Percentiles rank a stretch among this genome's conserved stretches.
Conservation (phyloP, 805 yeast species). For the Saturnispora dispora region DNA sequence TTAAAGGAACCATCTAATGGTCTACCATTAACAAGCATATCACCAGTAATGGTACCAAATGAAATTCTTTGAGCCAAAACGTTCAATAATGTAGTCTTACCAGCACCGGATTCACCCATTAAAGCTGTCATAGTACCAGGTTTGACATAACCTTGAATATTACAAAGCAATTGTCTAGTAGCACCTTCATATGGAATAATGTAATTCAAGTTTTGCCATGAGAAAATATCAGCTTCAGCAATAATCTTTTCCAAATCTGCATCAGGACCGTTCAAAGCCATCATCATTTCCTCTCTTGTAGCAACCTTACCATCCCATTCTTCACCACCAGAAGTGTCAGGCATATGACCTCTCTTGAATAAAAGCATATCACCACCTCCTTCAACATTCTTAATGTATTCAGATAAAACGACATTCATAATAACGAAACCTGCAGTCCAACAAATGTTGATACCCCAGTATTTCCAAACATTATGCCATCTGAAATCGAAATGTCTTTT, state of each 20-base stretch:
- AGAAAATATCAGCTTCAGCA: conserved; percentile 44
- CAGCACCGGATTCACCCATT: conserved; percentile 59
- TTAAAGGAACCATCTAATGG: conserved; percentile 42
- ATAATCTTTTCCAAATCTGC: conserved; percentile 30
- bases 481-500: conserved; percentile 27
- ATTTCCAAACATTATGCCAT: conserved; percentile 38
- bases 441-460: conserved; percentile 39
- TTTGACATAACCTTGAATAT: conserved; percentile 35
- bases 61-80: conserved; percentile 43
- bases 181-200: conserved; percentile 41
- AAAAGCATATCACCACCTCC: conserved; percentile 30
- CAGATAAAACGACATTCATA: conserved; percentile 26
- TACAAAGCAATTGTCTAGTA: conserved; percentile 33
- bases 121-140: conserved; percentile 52
- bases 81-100: conserved; percentile 48
- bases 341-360: conserved; percentile 35
- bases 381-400: conserved; percentile 24
- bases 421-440: conserved; percentile 36
- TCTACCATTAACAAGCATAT: conserved; percentile 45
- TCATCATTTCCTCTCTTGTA: conserved; percentile 23
- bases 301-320: conserved; percentile 36
- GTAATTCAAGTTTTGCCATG: conserved; percentile 59
- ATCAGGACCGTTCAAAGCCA: conserved; percentile 22
- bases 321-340: conserved; percentile 24
- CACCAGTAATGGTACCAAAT: conserved; percentile 47